Conservation (phyloP, 2,329 filamentous ascomycete species). For the Calonectria ilicicola region DNA sequence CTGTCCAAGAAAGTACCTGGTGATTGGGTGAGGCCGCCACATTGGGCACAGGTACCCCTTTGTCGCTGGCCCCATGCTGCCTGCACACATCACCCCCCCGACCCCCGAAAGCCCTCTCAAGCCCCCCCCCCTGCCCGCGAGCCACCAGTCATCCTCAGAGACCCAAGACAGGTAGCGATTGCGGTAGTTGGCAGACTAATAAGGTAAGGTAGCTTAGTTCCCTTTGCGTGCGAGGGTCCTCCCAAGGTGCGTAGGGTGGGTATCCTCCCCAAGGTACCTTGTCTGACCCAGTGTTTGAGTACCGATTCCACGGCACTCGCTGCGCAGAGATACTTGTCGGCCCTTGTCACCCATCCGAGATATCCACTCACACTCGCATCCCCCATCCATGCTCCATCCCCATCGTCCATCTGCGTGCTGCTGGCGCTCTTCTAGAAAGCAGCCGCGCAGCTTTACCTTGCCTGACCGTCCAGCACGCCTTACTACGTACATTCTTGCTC, state of each 20-base stretch:
- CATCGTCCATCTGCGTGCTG: conserved; percentile 9
- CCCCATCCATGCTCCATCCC: conserved; percentile 9
- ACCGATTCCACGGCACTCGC: conserved; percentile 11
- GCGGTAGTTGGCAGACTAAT: conserved; percentile 10
- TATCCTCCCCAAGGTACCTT: conserved; percentile 11
- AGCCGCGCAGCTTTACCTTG: conserved; percentile 19
- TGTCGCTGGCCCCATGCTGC: conserved; percentile 1
- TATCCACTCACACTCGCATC: conserved; percentile 13
- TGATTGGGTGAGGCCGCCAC: conserved; percentile 2
- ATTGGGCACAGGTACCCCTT: background rate
- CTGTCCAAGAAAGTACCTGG: conserved; percentile 6
- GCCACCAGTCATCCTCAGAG: background rate
- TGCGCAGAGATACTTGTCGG: background rate
- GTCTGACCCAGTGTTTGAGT: background rate
- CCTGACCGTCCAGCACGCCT: background rate
- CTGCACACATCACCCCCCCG: background rate
- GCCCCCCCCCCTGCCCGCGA: background rate
- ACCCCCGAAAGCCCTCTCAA: background rate
- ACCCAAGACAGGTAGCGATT: conserved; percentile 6
- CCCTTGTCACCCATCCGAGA: background rate
- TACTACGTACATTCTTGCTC: conserved; percentile 19
- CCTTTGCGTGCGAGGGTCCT: background rate
- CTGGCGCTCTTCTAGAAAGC: conserved; percentile 27
- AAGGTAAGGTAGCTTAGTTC: conserved; percentile 6
- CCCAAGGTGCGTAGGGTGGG: background rate